A percentile compares a stretch with the other conserved stretches of the same genome.
These are phyloP conservation scores for Calonectria pseudoreteaudii DNA, from an alignment of 2,329 filamentous ascomycete species.

Conservation along the genomic window DNA sequence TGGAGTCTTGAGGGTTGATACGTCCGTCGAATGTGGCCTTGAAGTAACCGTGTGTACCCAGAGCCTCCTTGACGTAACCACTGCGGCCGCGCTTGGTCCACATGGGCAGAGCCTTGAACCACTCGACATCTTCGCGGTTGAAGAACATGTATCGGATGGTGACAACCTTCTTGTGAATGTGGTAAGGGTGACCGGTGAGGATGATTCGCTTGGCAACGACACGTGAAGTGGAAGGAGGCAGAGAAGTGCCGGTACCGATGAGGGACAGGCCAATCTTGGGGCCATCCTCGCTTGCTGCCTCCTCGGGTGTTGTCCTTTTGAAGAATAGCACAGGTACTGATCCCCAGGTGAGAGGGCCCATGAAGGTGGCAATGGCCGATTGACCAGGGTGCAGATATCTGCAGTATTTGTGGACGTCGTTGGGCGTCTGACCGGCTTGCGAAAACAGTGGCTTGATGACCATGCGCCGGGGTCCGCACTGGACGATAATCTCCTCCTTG, in stretches of 20 bases:
- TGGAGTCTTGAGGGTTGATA: slow-evolving; percentile 94
- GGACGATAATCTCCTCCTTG: slow-evolving; percentile 91
- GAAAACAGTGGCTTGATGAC: slow-evolving; percentile 93
- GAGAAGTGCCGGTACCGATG: slow-evolving; percentile 86
- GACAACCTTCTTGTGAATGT: slow-evolving; percentile 98
- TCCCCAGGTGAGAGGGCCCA: slow-evolving; percentile 93
- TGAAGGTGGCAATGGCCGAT: slow-evolving; percentile 88
- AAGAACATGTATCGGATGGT: slow-evolving; percentile 99
- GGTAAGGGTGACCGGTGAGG: slow-evolving; percentile 95
- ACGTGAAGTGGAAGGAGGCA: slow-evolving; percentile 80
- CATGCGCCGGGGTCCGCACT: slow-evolving; percentile 89
- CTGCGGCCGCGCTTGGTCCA: slow-evolving; percentile 92
- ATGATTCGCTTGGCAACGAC: slow-evolving; percentile 95
- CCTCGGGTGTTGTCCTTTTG: slow-evolving; percentile 66
- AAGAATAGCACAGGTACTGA: slow-evolving; percentile 92
- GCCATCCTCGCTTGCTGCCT: slow-evolving; percentile 56
- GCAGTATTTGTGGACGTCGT: slow-evolving; percentile 97
- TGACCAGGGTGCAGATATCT: slow-evolving; percentile 92
- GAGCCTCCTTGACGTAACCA: slow-evolving; percentile 91
- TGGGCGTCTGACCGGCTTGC: slow-evolving; percentile 87
- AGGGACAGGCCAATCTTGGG: slow-evolving; percentile 71
- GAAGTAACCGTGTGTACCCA: slow-evolving; percentile 99
- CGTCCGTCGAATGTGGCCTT: slow-evolving; percentile 97
- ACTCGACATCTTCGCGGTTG: slow-evolving; percentile 92
- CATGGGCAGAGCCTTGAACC: slow-evolving; percentile 96